Conservation (phyloP, 192 early-diverging fungal genomes). For the Backusella parvicylindrica region DNA sequence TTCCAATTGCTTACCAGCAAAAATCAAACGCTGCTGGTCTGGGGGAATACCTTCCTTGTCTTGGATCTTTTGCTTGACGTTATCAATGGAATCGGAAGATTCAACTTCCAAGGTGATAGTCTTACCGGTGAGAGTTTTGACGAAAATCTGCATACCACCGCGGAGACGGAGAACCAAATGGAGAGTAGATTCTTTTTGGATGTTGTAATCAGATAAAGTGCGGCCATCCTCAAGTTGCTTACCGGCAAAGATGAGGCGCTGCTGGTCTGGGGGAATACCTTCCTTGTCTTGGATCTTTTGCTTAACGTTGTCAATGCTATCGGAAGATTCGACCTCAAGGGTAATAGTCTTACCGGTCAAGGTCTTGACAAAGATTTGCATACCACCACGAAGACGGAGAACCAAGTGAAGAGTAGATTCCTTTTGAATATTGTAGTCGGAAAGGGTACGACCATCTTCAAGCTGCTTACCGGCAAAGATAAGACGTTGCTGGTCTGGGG, state of each 20-base stretch:
- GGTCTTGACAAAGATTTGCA: no score
- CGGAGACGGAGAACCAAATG: slow-evolving; percentile 78
- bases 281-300: slow-evolving; percentile 85
- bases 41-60: slow-evolving; percentile 94
- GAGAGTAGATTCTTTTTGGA: slow-evolving; percentile 82
- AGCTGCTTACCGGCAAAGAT: slow-evolving; percentile 79
- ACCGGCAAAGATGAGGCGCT: slow-evolving; percentile 78
- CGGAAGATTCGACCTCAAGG: slow-evolving; percentile 78
- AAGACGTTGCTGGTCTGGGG: slow-evolving; percentile 75
- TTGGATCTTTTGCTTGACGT: slow-evolving; percentile 90
- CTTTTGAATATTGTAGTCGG: slow-evolving; percentile 72
- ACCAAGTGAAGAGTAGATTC: slow-evolving; percentile 68
- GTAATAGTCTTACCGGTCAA: slow-evolving; percentile 98
- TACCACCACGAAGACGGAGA: slow-evolving; percentile 57
- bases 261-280: slow-evolving; percentile 83
- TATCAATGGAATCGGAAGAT: slow-evolving; percentile 71
- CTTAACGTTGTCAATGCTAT: slow-evolving; percentile 79
- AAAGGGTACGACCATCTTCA: slow-evolving; percentile 63
- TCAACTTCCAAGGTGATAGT: slow-evolving; percentile 93
- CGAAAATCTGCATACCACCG: slow-evolving; percentile 57
- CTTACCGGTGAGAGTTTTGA: slow-evolving; percentile 92
- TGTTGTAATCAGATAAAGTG: slow-evolving; percentile 73
- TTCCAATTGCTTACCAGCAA: slow-evolving; percentile 80
- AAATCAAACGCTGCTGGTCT: slow-evolving; percentile 79
- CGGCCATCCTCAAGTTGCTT: slow-evolving; percentile 84